A percentile compares a stretch with the other conserved stretches of the same genome.
Conservation (phyloP, 129 eudicot genomes). For the Arctium lappa region DNA sequence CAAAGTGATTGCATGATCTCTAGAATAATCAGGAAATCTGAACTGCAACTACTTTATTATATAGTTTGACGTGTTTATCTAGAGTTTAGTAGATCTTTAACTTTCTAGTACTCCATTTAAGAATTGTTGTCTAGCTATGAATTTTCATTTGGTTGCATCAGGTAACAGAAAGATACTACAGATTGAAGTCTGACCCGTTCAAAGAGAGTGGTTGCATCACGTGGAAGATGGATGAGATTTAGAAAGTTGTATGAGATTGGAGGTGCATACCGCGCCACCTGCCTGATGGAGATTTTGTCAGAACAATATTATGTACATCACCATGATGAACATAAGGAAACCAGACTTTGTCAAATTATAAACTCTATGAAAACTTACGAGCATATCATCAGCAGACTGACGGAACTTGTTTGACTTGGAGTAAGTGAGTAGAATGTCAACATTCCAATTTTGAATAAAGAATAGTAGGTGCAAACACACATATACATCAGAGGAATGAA, state of each 20-base stretch:
- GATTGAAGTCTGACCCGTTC: slow-evolving; percentile 53
- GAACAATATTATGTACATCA: not conserved
- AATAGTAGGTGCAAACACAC: slow-evolving; percentile 89
- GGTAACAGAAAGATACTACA: not conserved
- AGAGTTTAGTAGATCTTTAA: too few relatives aligned
- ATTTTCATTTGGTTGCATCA: not conserved
- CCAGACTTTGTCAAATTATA: not conserved
- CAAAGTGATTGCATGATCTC: too few relatives aligned
- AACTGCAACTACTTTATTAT: too few relatives aligned
- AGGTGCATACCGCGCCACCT: slow-evolving; percentile 91
- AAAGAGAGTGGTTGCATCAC: slow-evolving; percentile 47
- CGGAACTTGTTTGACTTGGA: slow-evolving; percentile 94
- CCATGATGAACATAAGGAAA: not conserved
- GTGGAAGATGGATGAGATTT: slow-evolving; percentile 52
- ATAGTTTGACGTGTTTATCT: too few relatives aligned
- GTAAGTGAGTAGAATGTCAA: slow-evolving; percentile 79
- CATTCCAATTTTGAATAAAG: slow-evolving; percentile 81
- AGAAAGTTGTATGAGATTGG: slow-evolving; percentile 85
- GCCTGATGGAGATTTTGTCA: slow-evolving; percentile 34
- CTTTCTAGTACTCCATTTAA: not conserved
- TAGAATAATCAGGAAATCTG: too few relatives aligned
- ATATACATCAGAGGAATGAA: slow-evolving; percentile 79
- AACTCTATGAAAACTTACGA: slow-evolving; percentile 46
- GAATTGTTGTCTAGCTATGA: not conserved
- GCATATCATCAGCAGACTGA: slow-evolving; percentile 90